Evolutionary conservation across 78 protist genomes (phyloP).

Genomic region (Planoprotostelium fungivorum): DNA sequence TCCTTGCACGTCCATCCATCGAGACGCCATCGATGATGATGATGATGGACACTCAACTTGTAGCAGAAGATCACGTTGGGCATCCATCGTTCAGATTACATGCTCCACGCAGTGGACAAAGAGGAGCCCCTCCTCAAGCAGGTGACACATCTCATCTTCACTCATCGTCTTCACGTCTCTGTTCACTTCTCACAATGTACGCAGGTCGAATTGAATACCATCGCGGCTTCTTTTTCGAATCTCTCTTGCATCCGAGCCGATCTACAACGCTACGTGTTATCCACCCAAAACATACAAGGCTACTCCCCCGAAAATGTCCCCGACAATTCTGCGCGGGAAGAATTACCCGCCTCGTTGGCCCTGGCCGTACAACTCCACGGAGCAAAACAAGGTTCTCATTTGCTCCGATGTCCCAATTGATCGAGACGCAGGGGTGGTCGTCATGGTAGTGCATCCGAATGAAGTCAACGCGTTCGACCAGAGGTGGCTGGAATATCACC

Average conservation of each 20-base stretch:
- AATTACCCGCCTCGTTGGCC: constrained; percentile 30
- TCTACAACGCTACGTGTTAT: constrained; percentile 53
- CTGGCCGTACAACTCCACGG: constrained; percentile 13
- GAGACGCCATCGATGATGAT: too few relatives aligned
- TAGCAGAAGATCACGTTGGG: constrained; percentile 50
- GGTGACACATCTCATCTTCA: not conserved
- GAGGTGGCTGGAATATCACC: constrained; percentile 33
- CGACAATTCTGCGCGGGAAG: constrained; percentile 18
- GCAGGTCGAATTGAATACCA: constrained; percentile 93
- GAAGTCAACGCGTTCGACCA: constrained; percentile 82
- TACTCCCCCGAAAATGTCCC: constrained; percentile 22
- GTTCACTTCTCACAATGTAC: not conserved
- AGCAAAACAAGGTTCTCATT: not conserved
- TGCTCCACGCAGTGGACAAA: constrained; percentile 68
- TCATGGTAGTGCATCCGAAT: constrained; percentile 68
- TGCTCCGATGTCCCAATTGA: not conserved
- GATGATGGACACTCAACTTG: not conserved
- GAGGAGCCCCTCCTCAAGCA: not conserved
- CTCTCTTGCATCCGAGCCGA: constrained; percentile 29
- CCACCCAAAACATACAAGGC: not conserved
- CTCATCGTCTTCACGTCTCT: not conserved
- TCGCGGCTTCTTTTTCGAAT: constrained; percentile 75
- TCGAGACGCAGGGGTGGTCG: constrained; percentile 25
- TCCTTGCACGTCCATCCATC: too few relatives aligned
- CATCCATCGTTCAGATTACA: constrained; percentile 86